phyloP scores from a whole-genome alignment of 176 grass and related monocot genomes.

The Musa troglodytarum region DNA sequence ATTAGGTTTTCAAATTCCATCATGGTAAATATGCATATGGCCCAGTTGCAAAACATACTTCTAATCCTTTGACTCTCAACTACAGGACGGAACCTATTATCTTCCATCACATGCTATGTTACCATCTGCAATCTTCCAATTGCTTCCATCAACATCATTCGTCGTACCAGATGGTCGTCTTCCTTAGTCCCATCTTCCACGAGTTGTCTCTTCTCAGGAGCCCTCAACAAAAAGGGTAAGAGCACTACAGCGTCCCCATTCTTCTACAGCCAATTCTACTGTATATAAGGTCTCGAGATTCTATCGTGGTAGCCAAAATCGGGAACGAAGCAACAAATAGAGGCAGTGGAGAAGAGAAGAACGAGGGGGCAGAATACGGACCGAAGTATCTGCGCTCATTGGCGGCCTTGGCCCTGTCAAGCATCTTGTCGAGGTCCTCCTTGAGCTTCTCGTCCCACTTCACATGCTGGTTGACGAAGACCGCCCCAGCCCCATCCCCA shows the following conservation, averaged over 20 bases:
- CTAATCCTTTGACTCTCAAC: neutral
- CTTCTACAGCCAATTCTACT: too few species aligned
- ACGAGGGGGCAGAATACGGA: slow-evolving; percentile 2
- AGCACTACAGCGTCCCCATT: too few species aligned
- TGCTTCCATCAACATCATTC: neutral
- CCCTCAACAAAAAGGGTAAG: too few species aligned
- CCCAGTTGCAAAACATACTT: neutral
- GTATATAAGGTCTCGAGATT: neutral
- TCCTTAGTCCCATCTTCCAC: too few species aligned
- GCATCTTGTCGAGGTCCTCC: slow-evolving; percentile 85
- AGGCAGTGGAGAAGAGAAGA: slow-evolving; percentile 1
- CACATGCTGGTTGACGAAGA: slow-evolving; percentile 80
- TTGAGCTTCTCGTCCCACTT: slow-evolving; percentile 86
- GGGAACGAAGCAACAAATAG: neutral
- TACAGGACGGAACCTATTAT: neutral
- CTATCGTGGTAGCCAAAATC: neutral
- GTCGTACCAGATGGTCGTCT: neutral
- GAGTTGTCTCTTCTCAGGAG: too few species aligned
- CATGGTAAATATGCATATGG: neutral
- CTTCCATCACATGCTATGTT: too few species aligned
- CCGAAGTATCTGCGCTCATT: slow-evolving; percentile 94
- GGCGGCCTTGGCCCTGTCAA: slow-evolving; percentile 70
- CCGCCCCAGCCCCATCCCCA: slow-evolving; percentile 71
- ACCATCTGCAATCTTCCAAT: neutral
- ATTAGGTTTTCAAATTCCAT: neutral